phyloP scores from a whole-genome alignment of 345 rosid genomes.

The Hirschfeldia incana region DNA sequence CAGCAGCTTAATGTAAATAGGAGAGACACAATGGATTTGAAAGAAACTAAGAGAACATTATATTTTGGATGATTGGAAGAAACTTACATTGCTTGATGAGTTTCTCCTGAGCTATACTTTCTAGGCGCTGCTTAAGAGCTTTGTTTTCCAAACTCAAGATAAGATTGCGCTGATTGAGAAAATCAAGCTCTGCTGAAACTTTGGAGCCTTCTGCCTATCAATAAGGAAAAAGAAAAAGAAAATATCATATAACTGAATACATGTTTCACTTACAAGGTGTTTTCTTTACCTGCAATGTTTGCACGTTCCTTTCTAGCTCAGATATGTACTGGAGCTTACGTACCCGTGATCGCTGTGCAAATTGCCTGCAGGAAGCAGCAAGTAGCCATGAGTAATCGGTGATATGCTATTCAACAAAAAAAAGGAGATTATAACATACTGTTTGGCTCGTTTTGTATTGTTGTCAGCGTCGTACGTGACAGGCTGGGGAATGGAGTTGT shows the following conservation, averaged over 20 bases:
- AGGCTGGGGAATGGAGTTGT: conserved; percentile 44
- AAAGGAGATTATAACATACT: conserved; percentile 61
- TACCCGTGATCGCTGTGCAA: conserved; percentile 96
- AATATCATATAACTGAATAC: neutral
- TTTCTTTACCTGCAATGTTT: conserved; percentile 78
- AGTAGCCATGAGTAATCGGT: too few relatives aligned
- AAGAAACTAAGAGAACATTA: neutral
- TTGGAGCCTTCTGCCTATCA: conserved; percentile 80
- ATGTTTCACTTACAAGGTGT: neutral
- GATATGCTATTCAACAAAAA: neutral
- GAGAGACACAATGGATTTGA: neutral
- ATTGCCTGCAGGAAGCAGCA: conserved; percentile 62
- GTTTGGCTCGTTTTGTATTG: conserved; percentile 75
- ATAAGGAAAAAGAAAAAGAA: neutral
- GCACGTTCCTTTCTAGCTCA: conserved; percentile 96
- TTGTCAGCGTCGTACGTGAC: conserved; percentile 60
- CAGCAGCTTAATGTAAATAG: neutral
- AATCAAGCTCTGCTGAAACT: conserved; percentile 86
- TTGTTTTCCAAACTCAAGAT: conserved; percentile 88
- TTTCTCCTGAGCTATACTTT: conserved; percentile 80
- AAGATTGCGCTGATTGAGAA: conserved; percentile 76
- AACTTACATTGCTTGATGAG: conserved; percentile 76
- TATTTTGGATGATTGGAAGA: neutral
- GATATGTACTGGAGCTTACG: conserved; percentile 99
- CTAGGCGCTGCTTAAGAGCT: conserved; percentile 79